Conservation (phyloP, 768 basidiomycete genomes). For the Hericium coralloides region DNA sequence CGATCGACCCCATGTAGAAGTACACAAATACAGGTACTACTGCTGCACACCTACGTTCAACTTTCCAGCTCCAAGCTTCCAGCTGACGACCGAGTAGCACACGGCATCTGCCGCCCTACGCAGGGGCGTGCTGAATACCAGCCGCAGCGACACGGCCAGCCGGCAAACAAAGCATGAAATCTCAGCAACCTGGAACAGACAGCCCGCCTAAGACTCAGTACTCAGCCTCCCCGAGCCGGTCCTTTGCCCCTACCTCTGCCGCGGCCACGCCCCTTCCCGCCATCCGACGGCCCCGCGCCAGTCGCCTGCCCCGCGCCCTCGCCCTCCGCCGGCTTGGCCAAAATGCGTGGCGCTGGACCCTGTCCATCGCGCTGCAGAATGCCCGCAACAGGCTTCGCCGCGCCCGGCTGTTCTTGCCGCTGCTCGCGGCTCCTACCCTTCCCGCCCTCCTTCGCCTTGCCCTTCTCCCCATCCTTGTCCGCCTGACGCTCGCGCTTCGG, state of each 20-base stretch:
- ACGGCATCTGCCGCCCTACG: too few species aligned
- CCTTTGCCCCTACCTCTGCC: neutral
- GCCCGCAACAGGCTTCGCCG: slow-evolving; percentile 5
- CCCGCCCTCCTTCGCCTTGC: slow-evolving; percentile 10
- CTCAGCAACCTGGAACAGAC: neutral
- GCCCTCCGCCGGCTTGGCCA: neutral
- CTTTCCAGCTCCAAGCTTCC: too few species aligned
- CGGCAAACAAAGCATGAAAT: neutral
- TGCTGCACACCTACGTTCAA: too few species aligned
- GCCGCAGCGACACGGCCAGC: too few species aligned
- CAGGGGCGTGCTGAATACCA: too few species aligned
- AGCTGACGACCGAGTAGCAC: too few species aligned
- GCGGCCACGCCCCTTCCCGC: neutral
- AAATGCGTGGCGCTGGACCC: neutral
- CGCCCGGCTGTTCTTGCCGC: slow-evolving; percentile 1
- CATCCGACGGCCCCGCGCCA: neutral
- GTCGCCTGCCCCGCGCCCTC: neutral
- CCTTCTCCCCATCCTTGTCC: slow-evolving; percentile 26
- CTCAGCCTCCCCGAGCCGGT: neutral
- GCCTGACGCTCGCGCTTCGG: slow-evolving; percentile 10
- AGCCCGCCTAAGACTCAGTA: neutral
- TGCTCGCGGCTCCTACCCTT: neutral
- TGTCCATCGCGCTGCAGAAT: slow-evolving; percentile 20
- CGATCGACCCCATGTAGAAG: too few species aligned
- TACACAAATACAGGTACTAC: too few species aligned